Conservation (phyloP, 2,329 filamentous ascomycete genomes). For the Xylariomycetidae sp. region DNA sequence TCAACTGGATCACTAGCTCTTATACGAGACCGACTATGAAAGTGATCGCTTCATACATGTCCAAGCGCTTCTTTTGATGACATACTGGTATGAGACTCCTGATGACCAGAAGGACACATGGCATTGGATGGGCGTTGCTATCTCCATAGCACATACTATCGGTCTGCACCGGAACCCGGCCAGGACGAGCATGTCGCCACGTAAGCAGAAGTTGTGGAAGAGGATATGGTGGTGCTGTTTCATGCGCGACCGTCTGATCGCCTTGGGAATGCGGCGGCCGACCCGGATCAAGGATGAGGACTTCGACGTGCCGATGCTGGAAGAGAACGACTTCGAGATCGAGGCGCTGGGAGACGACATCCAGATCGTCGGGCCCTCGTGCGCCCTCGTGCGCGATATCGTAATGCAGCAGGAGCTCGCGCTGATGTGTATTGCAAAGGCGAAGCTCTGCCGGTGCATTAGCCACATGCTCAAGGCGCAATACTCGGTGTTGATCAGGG, state of each 20-base stretch:
- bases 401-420: constrained; percentile 75
- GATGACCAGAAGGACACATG: constrained; percentile 97
- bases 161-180: constrained; percentile 82
- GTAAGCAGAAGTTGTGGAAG: constrained; percentile 83
- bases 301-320: constrained; percentile 89
- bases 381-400: constrained; percentile 65
- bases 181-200: constrained; percentile 67
- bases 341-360: constrained; percentile 62
- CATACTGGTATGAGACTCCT: constrained; percentile 95
- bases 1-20: no score
- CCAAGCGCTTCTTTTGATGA: constrained; percentile 85
- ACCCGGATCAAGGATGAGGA: constrained; percentile 91
- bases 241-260: constrained; percentile 89
- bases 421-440: constrained; percentile 85
- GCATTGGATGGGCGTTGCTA: constrained; percentile 98
- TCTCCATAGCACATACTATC: constrained; percentile 89
- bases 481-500: constrained; percentile 84
- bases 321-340: constrained; percentile 79
- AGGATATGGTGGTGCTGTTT: constrained; percentile 98
- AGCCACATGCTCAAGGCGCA: constrained; percentile 86
- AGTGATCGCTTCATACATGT: constrained; percentile 83
- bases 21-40: constrained; percentile 96
- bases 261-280: constrained; percentile 87
- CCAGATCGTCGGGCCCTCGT: constrained; percentile 63
- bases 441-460: constrained; percentile 83